These are phyloP conservation scores for Euphorbia pulcherrima DNA, from an alignment of 345 rosid genomes.

Conservation along the genomic window DNA sequence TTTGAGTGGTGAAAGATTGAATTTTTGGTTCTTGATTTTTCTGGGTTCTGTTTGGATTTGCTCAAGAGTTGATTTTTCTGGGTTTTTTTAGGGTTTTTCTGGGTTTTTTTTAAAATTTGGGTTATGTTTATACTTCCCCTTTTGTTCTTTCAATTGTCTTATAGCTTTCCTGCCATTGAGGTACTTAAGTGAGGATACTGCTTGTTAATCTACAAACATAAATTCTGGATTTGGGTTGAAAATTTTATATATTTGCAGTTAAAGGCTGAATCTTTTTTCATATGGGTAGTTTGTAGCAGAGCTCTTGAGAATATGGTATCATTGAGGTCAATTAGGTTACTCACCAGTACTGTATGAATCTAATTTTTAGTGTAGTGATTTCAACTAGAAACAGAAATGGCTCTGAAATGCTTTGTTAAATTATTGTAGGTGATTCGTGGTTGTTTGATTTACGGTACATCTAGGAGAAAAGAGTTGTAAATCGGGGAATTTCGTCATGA, in stretches of 20 bases:
- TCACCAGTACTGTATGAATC: neutral
- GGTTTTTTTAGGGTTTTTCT: neutral
- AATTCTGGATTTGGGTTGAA: neutral
- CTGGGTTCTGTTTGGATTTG: constrained; percentile 10
- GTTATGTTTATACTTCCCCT: neutral
- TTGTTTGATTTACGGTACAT: constrained; percentile 1
- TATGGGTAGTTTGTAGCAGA: neutral
- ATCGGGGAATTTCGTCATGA: constrained; percentile 34
- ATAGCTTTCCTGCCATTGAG: neutral
- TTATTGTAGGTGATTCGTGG: neutral
- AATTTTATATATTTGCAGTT: neutral
- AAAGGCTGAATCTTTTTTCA: neutral
- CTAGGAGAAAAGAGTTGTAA: neutral
- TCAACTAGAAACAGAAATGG: neutral
- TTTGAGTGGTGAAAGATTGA: constrained; percentile 4
- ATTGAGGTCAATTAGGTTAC: neutral
- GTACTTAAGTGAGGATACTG: neutral
- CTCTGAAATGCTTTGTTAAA: neutral
- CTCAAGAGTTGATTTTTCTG: constrained; percentile 10
- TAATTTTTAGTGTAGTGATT: neutral
- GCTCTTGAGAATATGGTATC: neutral
- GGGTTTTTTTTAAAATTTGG: neutral
- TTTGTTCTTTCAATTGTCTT: neutral
- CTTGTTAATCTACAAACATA: no score
- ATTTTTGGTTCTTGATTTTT: constrained; percentile 15